Conservation (phyloP, 2,329 filamentous ascomycete genomes). For the Sporothrix luriei region DNA sequence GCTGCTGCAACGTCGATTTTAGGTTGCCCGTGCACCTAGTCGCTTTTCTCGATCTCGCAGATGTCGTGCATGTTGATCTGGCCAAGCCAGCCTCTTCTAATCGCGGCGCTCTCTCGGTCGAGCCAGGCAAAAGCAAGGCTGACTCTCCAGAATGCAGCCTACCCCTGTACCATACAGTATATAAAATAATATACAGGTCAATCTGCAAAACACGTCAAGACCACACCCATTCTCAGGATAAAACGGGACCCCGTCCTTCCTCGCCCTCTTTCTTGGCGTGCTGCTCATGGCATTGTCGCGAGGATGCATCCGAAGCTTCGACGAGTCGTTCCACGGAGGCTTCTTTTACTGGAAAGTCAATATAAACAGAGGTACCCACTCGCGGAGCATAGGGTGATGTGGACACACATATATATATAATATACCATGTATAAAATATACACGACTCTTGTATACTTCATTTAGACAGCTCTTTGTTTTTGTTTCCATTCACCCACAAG, state of each 20-base stretch:
- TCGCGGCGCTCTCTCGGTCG: not conserved
- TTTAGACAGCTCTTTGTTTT: not conserved
- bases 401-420: not conserved
- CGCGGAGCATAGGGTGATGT: not conserved
- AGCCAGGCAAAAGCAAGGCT: constrained; percentile 3
- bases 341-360: not conserved
- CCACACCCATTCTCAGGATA: not conserved
- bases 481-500: constrained; percentile 21
- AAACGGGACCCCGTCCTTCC: not conserved
- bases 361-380: not conserved
- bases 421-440: not conserved
- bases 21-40: not conserved
- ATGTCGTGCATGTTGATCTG: not conserved
- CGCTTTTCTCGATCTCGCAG: not conserved
- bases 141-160: constrained; percentile 4
- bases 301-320: constrained; percentile 28
- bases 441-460: not conserved
- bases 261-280: not conserved
- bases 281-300: constrained; percentile 8
- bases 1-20: not conserved
- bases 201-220: not conserved
- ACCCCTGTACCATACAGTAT: not conserved
- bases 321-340: constrained; percentile 5
- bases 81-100: constrained; percentile 13
- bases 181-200: not conserved